phyloP scores from a whole-genome alignment of 2,329 filamentous ascomycete species.

The Westerdykella sp. region DNA sequence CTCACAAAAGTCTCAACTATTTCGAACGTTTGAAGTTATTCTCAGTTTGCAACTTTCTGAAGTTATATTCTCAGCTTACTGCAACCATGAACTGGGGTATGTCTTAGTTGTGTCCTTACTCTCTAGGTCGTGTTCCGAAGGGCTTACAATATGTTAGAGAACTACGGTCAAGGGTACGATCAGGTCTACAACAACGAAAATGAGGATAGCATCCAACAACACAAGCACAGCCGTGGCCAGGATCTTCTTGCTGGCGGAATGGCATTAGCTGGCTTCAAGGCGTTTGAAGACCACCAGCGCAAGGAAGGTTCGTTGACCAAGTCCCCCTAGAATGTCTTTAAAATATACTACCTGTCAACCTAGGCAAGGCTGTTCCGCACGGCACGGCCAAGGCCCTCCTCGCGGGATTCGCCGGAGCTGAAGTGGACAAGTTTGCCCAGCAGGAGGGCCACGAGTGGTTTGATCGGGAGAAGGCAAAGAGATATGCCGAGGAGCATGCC shows the following conservation, averaged over 20 bases:
- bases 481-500: slow-evolving; percentile 31
- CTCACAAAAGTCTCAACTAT: no score
- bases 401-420: slow-evolving; percentile 61
- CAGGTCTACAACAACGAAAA: slow-evolving; percentile 46
- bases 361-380: slow-evolving; percentile 56
- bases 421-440: slow-evolving; percentile 65
- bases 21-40: no score
- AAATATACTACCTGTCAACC: not conserved
- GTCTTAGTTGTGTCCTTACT: no score
- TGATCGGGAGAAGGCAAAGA: slow-evolving; percentile 40
- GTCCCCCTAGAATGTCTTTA: not conserved
- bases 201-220: slow-evolving; percentile 20
- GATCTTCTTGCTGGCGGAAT: slow-evolving; percentile 67
- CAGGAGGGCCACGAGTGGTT: slow-evolving; percentile 40
- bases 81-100: no score
- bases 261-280: slow-evolving; percentile 68
- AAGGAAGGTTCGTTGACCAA: slow-evolving; percentile 49
- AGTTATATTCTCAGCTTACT: no score
- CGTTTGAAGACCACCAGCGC: slow-evolving; percentile 66
- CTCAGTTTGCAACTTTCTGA: no score
- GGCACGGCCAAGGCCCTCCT: slow-evolving; percentile 67
- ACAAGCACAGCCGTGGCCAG: slow-evolving; percentile 59
- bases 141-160: no score
- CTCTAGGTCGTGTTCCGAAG: no score
- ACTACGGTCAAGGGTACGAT: slow-evolving; percentile 35